These are phyloP conservation scores for Buddleja alternifolia DNA, from an alignment of 257 asterid genomes.

Conservation along the genomic window DNA sequence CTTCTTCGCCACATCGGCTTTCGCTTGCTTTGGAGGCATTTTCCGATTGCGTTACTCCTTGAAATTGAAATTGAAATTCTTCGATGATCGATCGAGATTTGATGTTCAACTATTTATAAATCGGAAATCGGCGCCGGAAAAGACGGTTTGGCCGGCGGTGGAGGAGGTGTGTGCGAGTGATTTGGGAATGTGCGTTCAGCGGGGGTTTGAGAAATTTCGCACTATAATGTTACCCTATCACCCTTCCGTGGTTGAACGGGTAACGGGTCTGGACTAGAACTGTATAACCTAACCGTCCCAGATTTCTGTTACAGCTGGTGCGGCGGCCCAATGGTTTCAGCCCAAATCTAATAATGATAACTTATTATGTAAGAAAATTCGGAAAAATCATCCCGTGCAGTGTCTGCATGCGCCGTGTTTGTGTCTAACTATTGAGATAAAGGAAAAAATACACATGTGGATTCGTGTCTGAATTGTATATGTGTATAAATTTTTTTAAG, in stretches of 20 bases:
- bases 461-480: too few relatives aligned
- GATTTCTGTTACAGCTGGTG: too few relatives aligned
- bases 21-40: constrained; percentile 94
- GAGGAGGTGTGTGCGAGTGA: constrained; percentile 24
- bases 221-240: not conserved
- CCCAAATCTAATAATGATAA: too few relatives aligned
- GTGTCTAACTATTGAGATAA: too few relatives aligned
- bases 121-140: not conserved
- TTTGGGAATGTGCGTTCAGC: constrained; percentile 19
- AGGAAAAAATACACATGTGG: too few relatives aligned
- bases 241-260: constrained; percentile 2
- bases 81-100: constrained; percentile 6
- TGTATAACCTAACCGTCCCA: too few relatives aligned
- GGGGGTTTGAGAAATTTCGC: constrained; percentile 34
- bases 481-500: too few relatives aligned
- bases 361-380: too few relatives aligned
- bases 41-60: not conserved
- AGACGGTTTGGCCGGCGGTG: constrained; percentile 20
- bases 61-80: not conserved
- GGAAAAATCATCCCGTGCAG: too few relatives aligned
- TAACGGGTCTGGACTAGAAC: constrained; percentile 9
- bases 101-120: too few relatives aligned
- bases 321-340: too few relatives aligned
- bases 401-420: too few relatives aligned
- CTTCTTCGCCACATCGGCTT: constrained; percentile 88